Evolutionary conservation across 2,329 filamentous ascomycete species (phyloP).

Genomic region (Clarireedia paspali): DNA sequence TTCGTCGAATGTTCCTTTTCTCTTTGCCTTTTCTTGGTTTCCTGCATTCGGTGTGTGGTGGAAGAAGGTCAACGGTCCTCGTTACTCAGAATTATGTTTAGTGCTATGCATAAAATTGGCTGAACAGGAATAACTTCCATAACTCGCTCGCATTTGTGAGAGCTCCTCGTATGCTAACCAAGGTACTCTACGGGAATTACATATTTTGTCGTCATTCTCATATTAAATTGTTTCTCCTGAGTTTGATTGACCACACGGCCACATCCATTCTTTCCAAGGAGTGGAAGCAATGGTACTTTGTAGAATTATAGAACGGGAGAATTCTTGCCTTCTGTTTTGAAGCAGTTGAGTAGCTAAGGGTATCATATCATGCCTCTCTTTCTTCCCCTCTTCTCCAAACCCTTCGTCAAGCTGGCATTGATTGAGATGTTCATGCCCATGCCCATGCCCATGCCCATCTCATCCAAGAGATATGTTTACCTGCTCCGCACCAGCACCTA

Average conservation of each 20-base stretch:
- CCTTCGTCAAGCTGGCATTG: no score
- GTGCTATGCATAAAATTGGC: conserved; percentile 17
- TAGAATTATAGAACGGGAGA: no score
- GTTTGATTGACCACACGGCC: not conserved
- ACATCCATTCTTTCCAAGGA: no score
- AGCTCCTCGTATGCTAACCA: not conserved
- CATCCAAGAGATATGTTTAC: no score
- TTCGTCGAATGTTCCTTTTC: conserved; percentile 11
- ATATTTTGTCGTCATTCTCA: conserved; percentile 9
- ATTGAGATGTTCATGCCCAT: no score
- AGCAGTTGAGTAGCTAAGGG: no score
- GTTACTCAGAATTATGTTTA: conserved; percentile 16
- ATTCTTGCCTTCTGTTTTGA: no score
- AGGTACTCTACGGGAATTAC: not conserved
- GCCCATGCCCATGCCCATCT: no score
- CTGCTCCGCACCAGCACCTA: no score
- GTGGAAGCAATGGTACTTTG: not conserved
- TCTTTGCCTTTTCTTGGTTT: conserved; percentile 11
- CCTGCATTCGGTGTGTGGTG: conserved; percentile 8
- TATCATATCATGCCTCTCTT: no score
- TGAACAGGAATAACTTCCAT: conserved; percentile 12
- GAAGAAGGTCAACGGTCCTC: conserved; percentile 7
- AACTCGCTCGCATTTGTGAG: not conserved
- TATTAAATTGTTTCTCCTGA: conserved; percentile 6
- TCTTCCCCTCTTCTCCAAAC: no score